Evolutionary conservation across 129 eudicot species (phyloP), one percentile per base, ranked within the genome.

Genomic region (Solidago caesia): DNA sequence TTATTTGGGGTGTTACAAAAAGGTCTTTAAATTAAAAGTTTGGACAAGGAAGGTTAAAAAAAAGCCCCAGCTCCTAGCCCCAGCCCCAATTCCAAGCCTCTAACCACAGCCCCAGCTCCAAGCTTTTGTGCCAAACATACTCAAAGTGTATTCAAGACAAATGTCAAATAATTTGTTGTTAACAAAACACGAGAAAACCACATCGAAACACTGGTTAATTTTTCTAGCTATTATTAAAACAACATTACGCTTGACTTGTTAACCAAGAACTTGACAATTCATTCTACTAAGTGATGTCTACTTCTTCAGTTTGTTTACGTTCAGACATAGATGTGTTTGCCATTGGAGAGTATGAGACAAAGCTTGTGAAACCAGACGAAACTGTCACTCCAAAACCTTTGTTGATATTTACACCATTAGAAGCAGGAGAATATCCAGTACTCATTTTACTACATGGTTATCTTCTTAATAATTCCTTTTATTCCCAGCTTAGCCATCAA

Each of bases 371-470:
- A 48, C 76, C 84, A 70, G 89, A 84, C 15, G 77, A 76, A 55
- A 26, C 62, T 46, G 4, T 33, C 51, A 91, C 94, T 67, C 97
- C 97, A 72, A 92, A 80, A 70, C 89, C 89, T 29, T 81, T 92
- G 44, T 64, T 92, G 56, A 87, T 92, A 56, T 82, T 80, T 62
- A 77, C 88, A 51, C 96, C 96, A 56, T 25, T 77, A 55, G 84
- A 80, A 75, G 82, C 58, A 16, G 92, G 90, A 48, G 80, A 76
- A 10, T 92, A 63, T 67, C 92, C 96, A 1, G 92, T 92, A 4
- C 42, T 92, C 6, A 2, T 92, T 68, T 74, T 92, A 71, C 90
- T 92, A 26, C 98, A 92, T 85, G 98, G 98, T 55, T 89, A 76
- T 79, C 87, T 89, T 77, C 85, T 89, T n/a, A 59, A 79, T 76